These are phyloP conservation scores for Centrapalus pauciflorus DNA, from an alignment of 129 eudicot genomes.

Conservation along the genomic window DNA sequence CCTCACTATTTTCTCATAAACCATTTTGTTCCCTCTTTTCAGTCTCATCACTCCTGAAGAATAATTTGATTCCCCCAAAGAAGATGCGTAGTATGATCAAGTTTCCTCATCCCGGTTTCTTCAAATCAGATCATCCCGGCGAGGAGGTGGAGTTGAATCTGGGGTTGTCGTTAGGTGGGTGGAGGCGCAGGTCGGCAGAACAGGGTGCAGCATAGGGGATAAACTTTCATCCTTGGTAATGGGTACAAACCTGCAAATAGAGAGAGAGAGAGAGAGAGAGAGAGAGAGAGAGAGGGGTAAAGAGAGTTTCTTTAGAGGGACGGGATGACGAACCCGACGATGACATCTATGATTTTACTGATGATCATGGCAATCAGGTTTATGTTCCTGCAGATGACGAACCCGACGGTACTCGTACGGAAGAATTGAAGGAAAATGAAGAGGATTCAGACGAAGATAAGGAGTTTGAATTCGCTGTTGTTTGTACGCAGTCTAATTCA, in stretches of 20 bases:
- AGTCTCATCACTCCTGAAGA: neutral
- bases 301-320: no score
- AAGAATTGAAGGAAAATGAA: neutral
- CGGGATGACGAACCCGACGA: no score
- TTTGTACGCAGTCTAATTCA: constrained; percentile 2
- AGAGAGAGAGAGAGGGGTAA: no score
- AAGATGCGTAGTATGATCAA: constrained; percentile 28
- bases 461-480: constrained; percentile 60
- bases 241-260: no score
- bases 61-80: neutral
- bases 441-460: constrained; percentile 32
- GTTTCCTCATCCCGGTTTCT: constrained; percentile 24
- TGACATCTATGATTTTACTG: constrained; percentile 10
- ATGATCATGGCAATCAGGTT: neutral
- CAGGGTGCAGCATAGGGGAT: no score
- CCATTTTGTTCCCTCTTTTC: neutral
- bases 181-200: no score
- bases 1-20: neutral
- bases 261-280: no score
- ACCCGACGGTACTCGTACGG: neutral
- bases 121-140: constrained; percentile 30
- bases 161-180: constrained; percentile 77
- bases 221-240: no score
- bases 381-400: neutral
- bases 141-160: constrained; percentile 63